Evolutionary conservation across 768 basidiomycete species (phyloP).

Genomic region (Gelatoporia subvermispora): DNA sequence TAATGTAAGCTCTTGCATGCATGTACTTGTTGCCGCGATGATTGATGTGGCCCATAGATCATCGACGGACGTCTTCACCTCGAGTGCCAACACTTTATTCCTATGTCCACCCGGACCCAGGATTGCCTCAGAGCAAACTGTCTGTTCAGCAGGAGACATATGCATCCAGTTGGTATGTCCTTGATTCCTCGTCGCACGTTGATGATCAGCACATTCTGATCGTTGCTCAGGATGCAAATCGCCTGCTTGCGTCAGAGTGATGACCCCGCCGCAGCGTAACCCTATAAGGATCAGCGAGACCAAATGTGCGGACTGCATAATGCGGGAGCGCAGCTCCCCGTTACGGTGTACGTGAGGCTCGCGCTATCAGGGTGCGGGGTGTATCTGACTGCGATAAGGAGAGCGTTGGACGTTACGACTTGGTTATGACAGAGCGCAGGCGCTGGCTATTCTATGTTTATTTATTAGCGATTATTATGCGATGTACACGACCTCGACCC

Average conservation of each 20-base stretch:
- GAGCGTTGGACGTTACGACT: slow-evolving; percentile 2
- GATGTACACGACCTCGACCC: too few relatives aligned
- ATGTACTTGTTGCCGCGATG: slow-evolving; percentile 1
- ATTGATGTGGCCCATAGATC: slow-evolving; percentile 37
- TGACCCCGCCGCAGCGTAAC: slow-evolving; percentile 64
- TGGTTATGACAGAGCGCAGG: slow-evolving; percentile 9
- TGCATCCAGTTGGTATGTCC: slow-evolving; percentile 47
- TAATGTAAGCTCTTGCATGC: slow-evolving; percentile 47
- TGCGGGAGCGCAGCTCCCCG: slow-evolving; percentile 22
- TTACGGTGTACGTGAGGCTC: slow-evolving; percentile 14
- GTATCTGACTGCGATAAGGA: slow-evolving; percentile 5
- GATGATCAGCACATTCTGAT: too few relatives aligned
- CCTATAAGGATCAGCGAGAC: slow-evolving; percentile 66
- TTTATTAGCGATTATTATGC: slow-evolving; percentile 2
- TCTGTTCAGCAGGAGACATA: slow-evolving; percentile 65
- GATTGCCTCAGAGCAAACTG: slow-evolving; percentile 64
- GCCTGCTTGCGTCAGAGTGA: slow-evolving; percentile 52
- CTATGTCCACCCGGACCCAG: slow-evolving; percentile 63
- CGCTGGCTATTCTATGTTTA: slow-evolving; percentile 9
- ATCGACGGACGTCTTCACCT: slow-evolving; percentile 74
- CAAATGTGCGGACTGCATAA: slow-evolving; percentile 32
- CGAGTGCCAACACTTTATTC: slow-evolving; percentile 64
- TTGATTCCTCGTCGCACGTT: too few relatives aligned
- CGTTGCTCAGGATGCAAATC: slow-evolving; percentile 41
- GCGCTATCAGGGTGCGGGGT: slow-evolving; percentile 2